Base-by-base conservation (phyloP, 139 green algal genomes). In the Chlorella sp. region DNA sequence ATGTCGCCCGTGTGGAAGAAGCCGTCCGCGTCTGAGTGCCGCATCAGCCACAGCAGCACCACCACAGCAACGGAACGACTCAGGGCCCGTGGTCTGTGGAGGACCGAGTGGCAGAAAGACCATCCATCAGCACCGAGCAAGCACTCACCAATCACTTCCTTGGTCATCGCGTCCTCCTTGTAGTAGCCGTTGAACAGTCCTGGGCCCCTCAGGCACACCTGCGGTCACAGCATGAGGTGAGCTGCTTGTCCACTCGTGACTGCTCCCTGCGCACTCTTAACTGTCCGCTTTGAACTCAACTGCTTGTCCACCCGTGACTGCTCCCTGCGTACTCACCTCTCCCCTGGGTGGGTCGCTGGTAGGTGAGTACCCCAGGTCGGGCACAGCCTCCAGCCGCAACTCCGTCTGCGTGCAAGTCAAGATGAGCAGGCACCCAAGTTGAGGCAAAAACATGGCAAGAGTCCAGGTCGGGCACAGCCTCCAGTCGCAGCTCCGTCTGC, bases 1-100 rank as follows among this genome's bases (percentile, higher is more conserved):
- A 97, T 88, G 73, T 97, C 93, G 10, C 93, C 92, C 31, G 90
- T 90, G 84, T 96, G 89, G 86, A 96, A 96, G 77, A 88, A 97
- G n/a, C 92, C 92, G 30, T 96, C 90, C 2, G 66, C 74, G 62
- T 95, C 90, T 88, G 84, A 50, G 64, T n/a, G 51, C 14, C 31
- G 27, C 20, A 17, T 35, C 3, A 34, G 23, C n/a, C n/a, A n/a
- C n/a, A n/a, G n/a, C n/a, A n/a, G 29, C 14, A 62, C 51, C 27
- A 29, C 23, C 51, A 62, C 2, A 3, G 14, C 51, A 62, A 4
- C 51, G 26, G n/a, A 30, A 66, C 60, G 27, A 14, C 59, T 17
- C 35, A 24, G 22, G 34, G 35, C 66, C 30, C 34, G 24, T n/a
- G n/a, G 30, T 42, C 17, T 36, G 62, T 49, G 10, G 62, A n/a